Conservation (phyloP, 75 land plant genomes). For the Sequoia sempervirens region DNA sequence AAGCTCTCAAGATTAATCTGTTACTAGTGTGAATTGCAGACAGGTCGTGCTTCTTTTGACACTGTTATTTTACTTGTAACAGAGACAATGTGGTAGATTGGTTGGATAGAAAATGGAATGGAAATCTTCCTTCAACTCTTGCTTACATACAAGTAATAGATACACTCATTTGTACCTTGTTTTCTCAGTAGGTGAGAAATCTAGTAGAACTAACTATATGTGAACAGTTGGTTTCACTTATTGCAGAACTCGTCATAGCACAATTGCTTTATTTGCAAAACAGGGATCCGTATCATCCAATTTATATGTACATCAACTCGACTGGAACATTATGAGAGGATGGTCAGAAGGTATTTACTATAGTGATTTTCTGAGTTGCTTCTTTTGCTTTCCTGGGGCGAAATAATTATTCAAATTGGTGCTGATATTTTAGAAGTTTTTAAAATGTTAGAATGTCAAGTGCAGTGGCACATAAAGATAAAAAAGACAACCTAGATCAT, state of each 20-base stretch:
- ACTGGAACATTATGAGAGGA: constrained; percentile 96
- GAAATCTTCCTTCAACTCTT: not conserved
- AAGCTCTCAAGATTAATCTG: not conserved
- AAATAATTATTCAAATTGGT: not conserved
- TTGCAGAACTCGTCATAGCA: constrained; percentile 94
- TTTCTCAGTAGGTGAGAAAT: not conserved
- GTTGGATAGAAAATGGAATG: not conserved
- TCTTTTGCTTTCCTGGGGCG: not conserved
- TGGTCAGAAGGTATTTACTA: constrained; percentile 69
- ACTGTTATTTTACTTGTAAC: not conserved
- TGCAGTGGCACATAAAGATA: not conserved
- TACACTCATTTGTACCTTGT: not conserved
- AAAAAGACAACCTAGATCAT: not conserved
- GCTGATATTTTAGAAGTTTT: not conserved
- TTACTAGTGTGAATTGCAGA: not conserved
- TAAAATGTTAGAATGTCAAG: not conserved
- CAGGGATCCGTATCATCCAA: constrained; percentile 80
- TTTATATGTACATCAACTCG: constrained; percentile 89
- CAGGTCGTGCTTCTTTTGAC: not conserved
- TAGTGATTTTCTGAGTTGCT: not conserved
- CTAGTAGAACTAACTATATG: not conserved
- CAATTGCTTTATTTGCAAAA: constrained; percentile 85
- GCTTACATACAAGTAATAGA: not conserved
- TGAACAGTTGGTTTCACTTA: constrained; percentile 87
- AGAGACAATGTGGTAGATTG: not conserved